Evolutionary conservation across 345 rosid genomes (phyloP).

Genomic region (Ceriops zippeliana): DNA sequence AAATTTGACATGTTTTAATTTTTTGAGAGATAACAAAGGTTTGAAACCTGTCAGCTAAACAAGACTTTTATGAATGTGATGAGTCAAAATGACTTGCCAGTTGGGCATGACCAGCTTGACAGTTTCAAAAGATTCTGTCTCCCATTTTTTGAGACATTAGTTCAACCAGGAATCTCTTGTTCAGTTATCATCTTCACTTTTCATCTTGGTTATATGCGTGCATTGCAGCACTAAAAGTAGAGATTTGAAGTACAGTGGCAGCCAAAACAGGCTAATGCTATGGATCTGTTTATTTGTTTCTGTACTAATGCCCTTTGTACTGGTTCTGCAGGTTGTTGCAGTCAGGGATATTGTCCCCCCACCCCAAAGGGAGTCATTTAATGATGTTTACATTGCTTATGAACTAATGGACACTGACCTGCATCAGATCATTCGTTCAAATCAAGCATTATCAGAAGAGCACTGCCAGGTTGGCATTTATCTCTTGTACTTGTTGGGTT

Average conservation of each 20-base stretch:
- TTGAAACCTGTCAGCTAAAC: not conserved
- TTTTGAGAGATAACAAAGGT: not conserved
- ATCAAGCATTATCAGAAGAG: constrained; percentile 53
- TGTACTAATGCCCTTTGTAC: not conserved
- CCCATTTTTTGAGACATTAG: too few species aligned
- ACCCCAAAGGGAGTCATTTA: constrained; percentile 53
- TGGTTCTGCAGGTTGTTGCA: constrained; percentile 66
- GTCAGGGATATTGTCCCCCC: constrained; percentile 90
- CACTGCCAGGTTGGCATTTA: constrained; percentile 65
- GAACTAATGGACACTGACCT: constrained; percentile 81
- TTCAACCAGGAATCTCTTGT: too few species aligned
- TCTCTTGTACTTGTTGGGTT: not conserved
- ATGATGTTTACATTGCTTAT: constrained; percentile 86
- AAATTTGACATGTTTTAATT: not conserved
- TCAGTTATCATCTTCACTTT: too few species aligned
- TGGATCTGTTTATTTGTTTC: not conserved
- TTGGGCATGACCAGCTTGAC: too few species aligned
- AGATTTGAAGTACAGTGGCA: too few species aligned
- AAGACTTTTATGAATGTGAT: not conserved
- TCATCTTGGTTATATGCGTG: too few species aligned
- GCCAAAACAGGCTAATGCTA: too few species aligned
- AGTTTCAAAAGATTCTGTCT: too few species aligned
- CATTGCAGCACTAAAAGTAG: too few species aligned
- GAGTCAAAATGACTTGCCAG: not conserved
- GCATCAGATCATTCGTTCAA: constrained; percentile 54